Base-by-base conservation (phyloP, 2,329 filamentous ascomycete genomes). In the Diaporthe aspalathi region DNA sequence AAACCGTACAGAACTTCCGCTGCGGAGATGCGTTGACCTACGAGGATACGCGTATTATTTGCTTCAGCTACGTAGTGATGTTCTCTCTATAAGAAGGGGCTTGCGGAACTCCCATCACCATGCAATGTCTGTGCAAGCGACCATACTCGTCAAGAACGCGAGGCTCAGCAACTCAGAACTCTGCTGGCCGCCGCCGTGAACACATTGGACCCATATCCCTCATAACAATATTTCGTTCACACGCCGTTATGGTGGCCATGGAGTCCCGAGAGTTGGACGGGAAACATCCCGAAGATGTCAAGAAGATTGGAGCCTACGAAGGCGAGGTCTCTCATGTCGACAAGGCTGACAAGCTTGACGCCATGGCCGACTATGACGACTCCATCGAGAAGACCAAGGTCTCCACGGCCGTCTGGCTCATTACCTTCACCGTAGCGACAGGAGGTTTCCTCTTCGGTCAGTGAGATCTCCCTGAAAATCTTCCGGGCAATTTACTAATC, bases 381-480 rank as follows among this genome's bases (percentile, higher is more conserved):
- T 77, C 75, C 32, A 78, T 77, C 38, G 76, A 77, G 47, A 75
- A 76, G 12, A 77, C 76, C 7, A 73, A 73, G 57, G 74, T 76
- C 0, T 77, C 76, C 1, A 73, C 22, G 32, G 74, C 75, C 3
- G 76, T 77, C 2, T 78, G 76, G 76, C 75, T 78, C 14, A 77
- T 77, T 45, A 77, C 76, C 0, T 73, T 77, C 32, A 77, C 75
- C 1, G 76, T 77, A 17, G 76, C 76, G 16, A 77, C 76, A 74
- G 76, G 76, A 16, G 76, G 76, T 3, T 76, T 78, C 65, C 72
- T 78, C 27, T 78, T 78, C 40, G 76, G 76, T 76, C 67, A 5
- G 74, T 72, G 1, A 67, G 45, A n/a, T 3, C 16, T 35, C 29
- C 11, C 8, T 12, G 24, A 14, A 1, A 4, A 35, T 14, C 2